These are phyloP conservation scores for Rubus idaeus DNA, from an alignment of 306 rosid genomes.

Conservation along the genomic window DNA sequence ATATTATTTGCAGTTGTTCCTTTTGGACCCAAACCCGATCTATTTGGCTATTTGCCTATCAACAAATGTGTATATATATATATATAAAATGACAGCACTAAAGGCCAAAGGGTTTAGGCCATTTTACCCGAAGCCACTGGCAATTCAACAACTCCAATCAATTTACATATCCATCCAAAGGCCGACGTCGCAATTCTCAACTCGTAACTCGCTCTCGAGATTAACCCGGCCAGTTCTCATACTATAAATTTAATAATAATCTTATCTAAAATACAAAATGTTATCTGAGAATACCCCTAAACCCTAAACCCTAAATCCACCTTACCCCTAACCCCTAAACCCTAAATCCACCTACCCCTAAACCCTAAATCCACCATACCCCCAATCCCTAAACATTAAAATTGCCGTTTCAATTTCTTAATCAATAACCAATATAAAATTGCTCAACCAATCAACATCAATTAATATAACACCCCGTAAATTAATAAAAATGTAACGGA, in stretches of 20 bases:
- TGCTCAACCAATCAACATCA: background rate
- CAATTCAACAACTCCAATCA: background rate
- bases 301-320: too few relatives aligned
- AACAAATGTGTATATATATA: background rate
- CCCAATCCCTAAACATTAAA: too few relatives aligned
- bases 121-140: slow-evolving; percentile 4
- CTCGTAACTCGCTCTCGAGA: too few relatives aligned
- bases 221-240: too few relatives aligned
- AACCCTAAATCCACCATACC: too few relatives aligned
- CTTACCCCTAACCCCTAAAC: too few relatives aligned
- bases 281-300: background rate
- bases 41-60: background rate
- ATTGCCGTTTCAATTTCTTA: too few relatives aligned
- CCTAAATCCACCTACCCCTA: too few relatives aligned
- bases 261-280: too few relatives aligned
- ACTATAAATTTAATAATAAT: background rate
- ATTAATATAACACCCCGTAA: background rate
- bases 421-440: too few relatives aligned
- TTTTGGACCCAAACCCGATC: background rate
- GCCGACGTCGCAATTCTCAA: background rate
- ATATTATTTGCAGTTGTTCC: background rate
- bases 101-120: background rate
- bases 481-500: background rate
- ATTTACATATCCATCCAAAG: too few relatives aligned
- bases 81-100: background rate